A percentile compares a stretch with the other conserved stretches of the same genome.
Conservation (phyloP, 1,284 basidiomycete genomes). For the Stereum hirsutum region DNA sequence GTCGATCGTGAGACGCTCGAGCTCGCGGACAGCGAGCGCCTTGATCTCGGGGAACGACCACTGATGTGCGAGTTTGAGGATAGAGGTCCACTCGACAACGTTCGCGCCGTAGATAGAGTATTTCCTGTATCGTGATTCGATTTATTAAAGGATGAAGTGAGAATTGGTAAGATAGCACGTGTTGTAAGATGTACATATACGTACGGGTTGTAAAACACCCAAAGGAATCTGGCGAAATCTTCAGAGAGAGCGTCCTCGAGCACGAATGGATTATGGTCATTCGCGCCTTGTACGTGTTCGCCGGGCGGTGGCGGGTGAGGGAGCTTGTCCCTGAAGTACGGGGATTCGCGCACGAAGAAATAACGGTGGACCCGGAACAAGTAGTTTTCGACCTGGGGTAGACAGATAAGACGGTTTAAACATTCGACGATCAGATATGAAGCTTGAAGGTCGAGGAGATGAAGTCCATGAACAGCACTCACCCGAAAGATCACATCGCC, state of each 20-base stretch:
- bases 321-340: conserved; percentile 37
- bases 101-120: conserved; percentile 48
- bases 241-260: conserved; percentile 36
- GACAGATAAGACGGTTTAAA: background rate
- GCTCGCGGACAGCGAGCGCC: conserved; percentile 47
- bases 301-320: conserved; percentile 34
- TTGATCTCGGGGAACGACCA: conserved; percentile 59
- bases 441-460: background rate
- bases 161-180: too few relatives aligned
- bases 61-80: conserved; percentile 46
- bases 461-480: conserved; percentile 15
- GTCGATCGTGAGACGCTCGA: conserved; percentile 48
- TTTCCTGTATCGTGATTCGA: conserved; percentile 24
- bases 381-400: conserved; percentile 19
- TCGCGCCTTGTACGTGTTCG: conserved; percentile 27
- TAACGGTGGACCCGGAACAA: conserved; percentile 55
- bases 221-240: conserved; percentile 51
- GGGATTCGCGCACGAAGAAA: conserved; percentile 59
- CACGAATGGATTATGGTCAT: conserved; percentile 40
- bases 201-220: conserved; percentile 66
- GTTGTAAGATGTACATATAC: background rate
- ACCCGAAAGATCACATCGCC: conserved; percentile 50
- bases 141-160: too few relatives aligned
- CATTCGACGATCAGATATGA: background rate
- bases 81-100: conserved; percentile 47